Conservation (phyloP, 371 early-diverging fungal genomes). For the Mucor irregularis region DNA sequence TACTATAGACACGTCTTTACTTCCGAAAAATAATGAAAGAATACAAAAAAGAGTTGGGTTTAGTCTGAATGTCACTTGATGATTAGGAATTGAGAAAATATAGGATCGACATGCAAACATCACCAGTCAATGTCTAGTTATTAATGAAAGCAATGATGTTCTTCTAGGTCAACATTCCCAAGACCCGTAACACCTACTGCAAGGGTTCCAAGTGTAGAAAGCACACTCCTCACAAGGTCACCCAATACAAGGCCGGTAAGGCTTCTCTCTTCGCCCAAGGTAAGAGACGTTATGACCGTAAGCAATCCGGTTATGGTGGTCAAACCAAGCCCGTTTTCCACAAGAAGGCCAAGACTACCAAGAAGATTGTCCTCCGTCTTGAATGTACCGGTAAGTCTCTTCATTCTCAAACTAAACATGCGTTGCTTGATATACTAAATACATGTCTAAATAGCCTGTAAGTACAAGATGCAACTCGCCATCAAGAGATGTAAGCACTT, state of each 20-base stretch:
- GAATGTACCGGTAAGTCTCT: constrained; percentile 80
- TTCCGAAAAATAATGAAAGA: too few relatives aligned
- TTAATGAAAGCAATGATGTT: neutral
- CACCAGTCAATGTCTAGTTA: neutral
- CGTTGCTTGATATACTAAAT: neutral
- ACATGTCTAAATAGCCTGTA: constrained; percentile 68
- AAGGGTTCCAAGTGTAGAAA: constrained; percentile 93
- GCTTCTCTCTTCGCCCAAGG: constrained; percentile 98
- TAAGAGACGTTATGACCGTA: constrained; percentile 67
- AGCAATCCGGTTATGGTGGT: constrained; percentile 98
- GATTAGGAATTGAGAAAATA: neutral
- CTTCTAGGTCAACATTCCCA: constrained; percentile 92
- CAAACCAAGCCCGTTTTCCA: constrained; percentile 99
- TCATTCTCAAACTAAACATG: neutral
- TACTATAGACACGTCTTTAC: too few relatives aligned
- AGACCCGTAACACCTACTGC: constrained; percentile 97
- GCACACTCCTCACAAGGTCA: constrained; percentile 99
- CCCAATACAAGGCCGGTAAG: constrained; percentile 99
- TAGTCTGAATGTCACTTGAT: too few relatives aligned
- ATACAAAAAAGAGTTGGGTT: too few relatives aligned
- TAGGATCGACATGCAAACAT: neutral
- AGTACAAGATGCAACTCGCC: constrained; percentile 93
- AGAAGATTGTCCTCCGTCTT: constrained; percentile 98
- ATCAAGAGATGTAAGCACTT: constrained; percentile 99
- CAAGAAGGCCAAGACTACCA: constrained; percentile 98